Evolutionary conservation across 139 green algal genomes (phyloP), one percentile per base, ranked within the genome.

Genomic region (Chlorella vulgaris): DNA sequence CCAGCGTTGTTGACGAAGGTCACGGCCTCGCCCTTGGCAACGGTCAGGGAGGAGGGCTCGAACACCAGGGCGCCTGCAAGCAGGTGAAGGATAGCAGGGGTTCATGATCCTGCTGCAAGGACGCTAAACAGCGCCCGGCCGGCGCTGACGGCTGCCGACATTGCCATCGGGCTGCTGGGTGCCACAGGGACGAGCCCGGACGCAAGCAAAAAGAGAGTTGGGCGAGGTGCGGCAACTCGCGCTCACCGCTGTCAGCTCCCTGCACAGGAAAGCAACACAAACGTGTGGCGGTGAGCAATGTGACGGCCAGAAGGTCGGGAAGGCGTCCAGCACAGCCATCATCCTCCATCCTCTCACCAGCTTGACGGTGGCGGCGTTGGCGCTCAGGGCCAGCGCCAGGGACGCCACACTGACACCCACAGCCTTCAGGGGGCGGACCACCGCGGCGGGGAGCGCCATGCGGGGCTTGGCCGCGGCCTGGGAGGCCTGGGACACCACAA

Each of bases 1-100:
- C 84, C 84, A 63, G 91, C 93, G 88, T 96, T 96, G 92, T 96
- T 96, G 10, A 86, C 78, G 67, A 89, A 98, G 82, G 85, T 93
- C 60, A 98, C 81, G 65, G 80, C 86, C 85, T 98, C 95, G 85
- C 95, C 95, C 29, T 81, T 74, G 85, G 85, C 89, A 69, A 94
- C 85, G 89, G 91, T 94, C 31, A 95, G 53, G 78, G 51, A 84
- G 55, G 70, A 28, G 43, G 88, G 88, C 43, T 91, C 87, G 79
- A 91, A 91, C 39, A 88, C 87, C 77, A 91, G 81, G 26, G 82
- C 81, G 66, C 82, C 83, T 87, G 86, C 69, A 80, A 43, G 31
- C 62, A 42, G 62, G 62, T 21, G 29, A 10, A 21, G 31, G 62
- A 28, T n/a, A n/a, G n/a, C 39, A 1, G 6, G 39, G 73, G 82